Conservation (phyloP, 768 basidiomycete genomes). For the Postia placenta region DNA sequence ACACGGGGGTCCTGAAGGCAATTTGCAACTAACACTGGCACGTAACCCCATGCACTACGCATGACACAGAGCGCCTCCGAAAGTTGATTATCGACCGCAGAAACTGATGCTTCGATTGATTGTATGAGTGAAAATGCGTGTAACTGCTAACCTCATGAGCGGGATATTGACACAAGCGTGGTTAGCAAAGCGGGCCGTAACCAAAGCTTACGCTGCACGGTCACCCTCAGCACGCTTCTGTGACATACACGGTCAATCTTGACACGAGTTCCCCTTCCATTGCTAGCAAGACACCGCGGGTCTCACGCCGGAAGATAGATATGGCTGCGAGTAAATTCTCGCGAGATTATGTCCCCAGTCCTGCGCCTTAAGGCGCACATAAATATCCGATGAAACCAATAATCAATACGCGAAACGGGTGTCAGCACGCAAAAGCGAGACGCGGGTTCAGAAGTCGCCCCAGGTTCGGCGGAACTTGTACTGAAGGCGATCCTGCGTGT, state of each 20-base stretch:
- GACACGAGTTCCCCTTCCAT: background rate
- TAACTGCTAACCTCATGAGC: no score
- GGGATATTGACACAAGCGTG: background rate
- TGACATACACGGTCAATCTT: background rate
- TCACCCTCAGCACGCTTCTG: background rate
- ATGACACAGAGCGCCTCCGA: no score
- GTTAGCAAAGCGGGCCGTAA: background rate
- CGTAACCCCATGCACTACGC: no score
- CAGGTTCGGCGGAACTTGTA: constrained; percentile 87
- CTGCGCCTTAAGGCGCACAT: background rate
- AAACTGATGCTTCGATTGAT: no score
- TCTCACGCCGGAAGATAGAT: no score
- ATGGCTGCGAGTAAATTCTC: no score
- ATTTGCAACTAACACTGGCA: no score
- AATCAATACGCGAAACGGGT: background rate
- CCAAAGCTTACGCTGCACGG: background rate
- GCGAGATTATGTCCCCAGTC: no score
- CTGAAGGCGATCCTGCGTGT: constrained; percentile 60
- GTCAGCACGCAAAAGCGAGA: background rate
- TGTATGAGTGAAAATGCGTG: no score
- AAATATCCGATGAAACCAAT: background rate
- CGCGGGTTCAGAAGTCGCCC: constrained; percentile 63
- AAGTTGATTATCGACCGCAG: no score
- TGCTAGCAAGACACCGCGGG: background rate
- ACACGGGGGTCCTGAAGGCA: no score